Conservation (phyloP, 2,329 filamentous ascomycete species). For the Alternaria longipes region DNA sequence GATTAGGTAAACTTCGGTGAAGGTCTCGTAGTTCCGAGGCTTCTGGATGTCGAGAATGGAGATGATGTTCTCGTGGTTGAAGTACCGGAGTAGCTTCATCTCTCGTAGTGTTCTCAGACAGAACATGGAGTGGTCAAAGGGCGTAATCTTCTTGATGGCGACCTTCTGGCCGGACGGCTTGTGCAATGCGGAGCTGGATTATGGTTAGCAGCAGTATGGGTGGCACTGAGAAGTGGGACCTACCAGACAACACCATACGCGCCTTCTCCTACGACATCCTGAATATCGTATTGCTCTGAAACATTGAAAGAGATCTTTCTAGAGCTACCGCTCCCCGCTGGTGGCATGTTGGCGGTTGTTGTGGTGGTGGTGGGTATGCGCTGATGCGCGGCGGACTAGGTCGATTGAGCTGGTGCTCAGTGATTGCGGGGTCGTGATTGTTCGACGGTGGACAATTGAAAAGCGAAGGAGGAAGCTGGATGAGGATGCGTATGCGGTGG, state of each 20-base stretch:
- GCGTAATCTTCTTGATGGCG: conserved; percentile 99
- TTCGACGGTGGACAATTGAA: not conserved
- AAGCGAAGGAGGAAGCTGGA: conserved; percentile 4
- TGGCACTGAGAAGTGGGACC: conserved; percentile 48
- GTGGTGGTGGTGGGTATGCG: conserved; percentile 27
- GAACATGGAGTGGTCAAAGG: conserved; percentile 99
- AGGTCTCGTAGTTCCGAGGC: conserved; percentile 92
- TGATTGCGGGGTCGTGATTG: conserved; percentile 20
- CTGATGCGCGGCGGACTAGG: conserved; percentile 26
- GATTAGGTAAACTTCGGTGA: conserved; percentile 98
- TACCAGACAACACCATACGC: conserved; percentile 99
- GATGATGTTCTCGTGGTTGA: conserved; percentile 99
- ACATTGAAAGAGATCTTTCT: conserved; percentile 99
- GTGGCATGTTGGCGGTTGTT: conserved; percentile 46
- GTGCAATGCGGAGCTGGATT: conserved; percentile 86
- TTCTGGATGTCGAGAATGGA: conserved; percentile 99
- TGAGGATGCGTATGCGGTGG: conserved; percentile 6
- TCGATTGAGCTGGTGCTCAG: conserved; percentile 27
- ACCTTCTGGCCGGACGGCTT: conserved; percentile 99
- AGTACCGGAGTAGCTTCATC: conserved; percentile 98
- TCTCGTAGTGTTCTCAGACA: conserved; percentile 94
- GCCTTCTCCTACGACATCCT: conserved; percentile 98
- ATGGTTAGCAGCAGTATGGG: conserved; percentile 28
- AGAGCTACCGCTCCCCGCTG: conserved; percentile 61
- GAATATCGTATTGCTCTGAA: conserved; percentile 98